phyloP scores from a whole-genome alignment of 768 basidiomycete genomes.

The Serpula lacrymans region DNA sequence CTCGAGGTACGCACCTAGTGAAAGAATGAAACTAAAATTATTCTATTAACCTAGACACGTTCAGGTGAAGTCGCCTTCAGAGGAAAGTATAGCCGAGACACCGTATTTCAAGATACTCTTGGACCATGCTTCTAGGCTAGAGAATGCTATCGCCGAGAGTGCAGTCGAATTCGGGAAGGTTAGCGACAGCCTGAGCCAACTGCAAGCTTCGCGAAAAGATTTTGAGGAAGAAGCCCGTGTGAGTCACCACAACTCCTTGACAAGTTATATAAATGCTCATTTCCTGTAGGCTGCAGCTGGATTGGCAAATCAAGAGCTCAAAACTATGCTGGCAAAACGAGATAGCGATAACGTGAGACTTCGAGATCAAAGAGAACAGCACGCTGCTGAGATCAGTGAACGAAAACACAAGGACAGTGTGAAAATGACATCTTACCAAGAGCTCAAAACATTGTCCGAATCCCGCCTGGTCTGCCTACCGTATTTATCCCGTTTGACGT shows the following conservation, averaged over 20 bases:
- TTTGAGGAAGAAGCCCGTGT: slow-evolving; percentile 46
- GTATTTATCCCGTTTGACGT: slow-evolving; percentile 8
- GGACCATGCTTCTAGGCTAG: slow-evolving; percentile 48
- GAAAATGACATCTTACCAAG: slow-evolving; percentile 56
- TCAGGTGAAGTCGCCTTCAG: slow-evolving; percentile 41
- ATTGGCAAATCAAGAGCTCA: slow-evolving; percentile 61
- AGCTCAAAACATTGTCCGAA: slow-evolving; percentile 63
- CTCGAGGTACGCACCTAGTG: slow-evolving; percentile 36
- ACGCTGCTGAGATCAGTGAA: slow-evolving; percentile 61
- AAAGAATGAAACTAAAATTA: too few relatives aligned
- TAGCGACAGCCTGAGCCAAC: slow-evolving; percentile 41
- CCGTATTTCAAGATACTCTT: slow-evolving; percentile 54
- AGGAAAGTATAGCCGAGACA: slow-evolving; percentile 45
- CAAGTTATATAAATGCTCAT: slow-evolving; percentile 13
- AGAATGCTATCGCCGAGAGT: slow-evolving; percentile 38
- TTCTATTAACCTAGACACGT: not conserved
- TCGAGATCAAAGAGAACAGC: slow-evolving; percentile 70
- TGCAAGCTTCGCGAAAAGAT: slow-evolving; percentile 39
- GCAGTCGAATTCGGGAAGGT: slow-evolving; percentile 36
- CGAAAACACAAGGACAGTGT: slow-evolving; percentile 60
- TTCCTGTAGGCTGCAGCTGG: slow-evolving; percentile 37
- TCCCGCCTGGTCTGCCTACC: slow-evolving; percentile 46
- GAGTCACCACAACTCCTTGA: slow-evolving; percentile 18
- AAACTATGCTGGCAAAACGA: slow-evolving; percentile 54
- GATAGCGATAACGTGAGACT: slow-evolving; percentile 66